Conservation (phyloP, 2,329 filamentous ascomycete species). For the Lojkania enalia region DNA sequence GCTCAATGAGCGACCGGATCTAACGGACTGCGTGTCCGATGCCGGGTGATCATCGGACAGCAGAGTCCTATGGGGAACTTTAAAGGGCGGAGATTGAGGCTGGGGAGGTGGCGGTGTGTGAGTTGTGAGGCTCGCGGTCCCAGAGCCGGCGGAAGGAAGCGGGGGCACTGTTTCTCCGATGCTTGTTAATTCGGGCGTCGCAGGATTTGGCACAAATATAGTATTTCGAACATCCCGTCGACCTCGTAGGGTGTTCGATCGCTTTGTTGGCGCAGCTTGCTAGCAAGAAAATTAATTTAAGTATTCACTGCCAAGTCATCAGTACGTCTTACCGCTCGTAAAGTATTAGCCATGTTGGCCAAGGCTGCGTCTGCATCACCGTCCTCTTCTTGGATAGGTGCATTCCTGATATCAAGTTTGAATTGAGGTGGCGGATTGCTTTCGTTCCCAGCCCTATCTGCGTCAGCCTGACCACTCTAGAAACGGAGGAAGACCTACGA, state of each 20-base stretch:
- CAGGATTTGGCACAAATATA: slow-evolving; percentile 68
- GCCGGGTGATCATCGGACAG: slow-evolving; percentile 60
- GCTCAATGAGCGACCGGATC: slow-evolving; percentile 80
- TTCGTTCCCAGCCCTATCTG: slow-evolving; percentile 21
- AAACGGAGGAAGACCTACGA: slow-evolving; percentile 25
- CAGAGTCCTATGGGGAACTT: slow-evolving; percentile 35
- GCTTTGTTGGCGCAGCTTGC: slow-evolving; percentile 58
- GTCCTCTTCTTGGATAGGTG: slow-evolving; percentile 76
- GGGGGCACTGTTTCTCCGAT: slow-evolving; percentile 39
- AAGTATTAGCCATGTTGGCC: slow-evolving; percentile 73
- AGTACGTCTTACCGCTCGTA: slow-evolving; percentile 57
- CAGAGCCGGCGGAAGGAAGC: slow-evolving; percentile 24
- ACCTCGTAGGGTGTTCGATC: slow-evolving; percentile 76
- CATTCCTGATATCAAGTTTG: slow-evolving; percentile 78
- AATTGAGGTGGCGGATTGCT: slow-evolving; percentile 56
- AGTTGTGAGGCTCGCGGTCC: slow-evolving; percentile 10
- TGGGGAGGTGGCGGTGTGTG: slow-evolving; percentile 31
- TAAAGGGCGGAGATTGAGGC: slow-evolving; percentile 42
- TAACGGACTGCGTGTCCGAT: slow-evolving; percentile 89
- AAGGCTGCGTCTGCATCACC: slow-evolving; percentile 73
- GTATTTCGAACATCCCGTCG: slow-evolving; percentile 91
- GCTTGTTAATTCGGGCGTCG: slow-evolving; percentile 43
- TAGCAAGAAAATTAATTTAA: slow-evolving; percentile 26
- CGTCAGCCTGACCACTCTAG: neutral
- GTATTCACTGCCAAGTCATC: neutral